These are phyloP conservation scores for Raphanus raphanistrum DNA, from an alignment of 345 rosid species.

Conservation along the genomic window DNA sequence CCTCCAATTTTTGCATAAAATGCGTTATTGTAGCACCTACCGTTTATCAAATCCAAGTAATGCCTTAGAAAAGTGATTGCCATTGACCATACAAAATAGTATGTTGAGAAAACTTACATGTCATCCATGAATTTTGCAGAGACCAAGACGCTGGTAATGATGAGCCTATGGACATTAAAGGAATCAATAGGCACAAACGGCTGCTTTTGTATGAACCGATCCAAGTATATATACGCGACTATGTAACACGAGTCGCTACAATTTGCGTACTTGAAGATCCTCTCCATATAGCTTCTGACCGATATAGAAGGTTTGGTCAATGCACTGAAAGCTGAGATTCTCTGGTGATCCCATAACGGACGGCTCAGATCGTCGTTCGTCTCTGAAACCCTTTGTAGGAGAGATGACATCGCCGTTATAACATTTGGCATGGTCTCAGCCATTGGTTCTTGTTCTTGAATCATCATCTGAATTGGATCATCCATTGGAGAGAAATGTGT, in stretches of 20 bases:
- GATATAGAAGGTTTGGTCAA: constrained; percentile 56
- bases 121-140: constrained; percentile 87
- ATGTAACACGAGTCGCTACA: constrained; percentile 77
- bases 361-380: constrained; percentile 52
- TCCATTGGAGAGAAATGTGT: constrained; percentile 20
- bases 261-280: constrained; percentile 70
- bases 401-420: constrained; percentile 48
- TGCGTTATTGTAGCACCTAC: constrained; percentile 62
- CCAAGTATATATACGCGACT: constrained; percentile 70
- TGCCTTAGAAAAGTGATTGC: neutral
- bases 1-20: constrained; percentile 72
- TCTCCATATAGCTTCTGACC: constrained; percentile 57
- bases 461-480: constrained; percentile 20
- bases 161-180: constrained; percentile 65
- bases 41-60: neutral
- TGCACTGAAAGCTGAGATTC: constrained; percentile 55
- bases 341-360: constrained; percentile 41
- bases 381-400: constrained; percentile 54
- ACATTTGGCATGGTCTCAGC: constrained; percentile 47
- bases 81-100: neutral
- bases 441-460: constrained; percentile 17
- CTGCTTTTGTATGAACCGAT: constrained; percentile 59
- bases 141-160: constrained; percentile 72
- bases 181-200: constrained; percentile 58
- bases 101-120: constrained; percentile 49